phyloP scores from a whole-genome alignment of 371 early-diverging fungal species.

The Mortierella sp. region DNA sequence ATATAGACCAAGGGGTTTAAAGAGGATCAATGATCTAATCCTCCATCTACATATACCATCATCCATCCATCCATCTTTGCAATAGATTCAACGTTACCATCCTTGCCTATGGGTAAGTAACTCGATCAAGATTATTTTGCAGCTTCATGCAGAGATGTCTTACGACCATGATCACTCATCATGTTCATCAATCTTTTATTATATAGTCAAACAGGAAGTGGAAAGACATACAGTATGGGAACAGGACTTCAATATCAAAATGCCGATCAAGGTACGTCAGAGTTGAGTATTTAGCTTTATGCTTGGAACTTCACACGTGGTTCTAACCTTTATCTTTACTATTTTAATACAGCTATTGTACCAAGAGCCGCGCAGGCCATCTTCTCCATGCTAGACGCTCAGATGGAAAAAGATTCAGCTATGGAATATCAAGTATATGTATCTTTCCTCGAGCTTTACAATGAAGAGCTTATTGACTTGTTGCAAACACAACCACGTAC shows the following conservation, averaged over 20 bases:
- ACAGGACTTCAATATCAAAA: constrained; percentile 68
- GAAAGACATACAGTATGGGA: constrained; percentile 97
- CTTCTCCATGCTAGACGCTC: constrained; percentile 60
- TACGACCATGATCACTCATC: constrained; percentile 11
- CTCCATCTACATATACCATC: not conserved
- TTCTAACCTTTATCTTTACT: not conserved
- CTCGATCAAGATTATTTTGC: constrained; percentile 5
- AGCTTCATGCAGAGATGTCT: constrained; percentile 5
- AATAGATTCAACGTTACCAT: constrained; percentile 88
- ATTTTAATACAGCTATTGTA: constrained; percentile 76
- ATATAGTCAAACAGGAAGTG: constrained; percentile 67
- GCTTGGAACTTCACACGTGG: too few relatives aligned
- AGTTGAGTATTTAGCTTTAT: too few relatives aligned
- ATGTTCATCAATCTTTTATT: not conserved
- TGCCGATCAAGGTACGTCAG: constrained; percentile 43
- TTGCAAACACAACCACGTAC: constrained; percentile 67
- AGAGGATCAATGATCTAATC: not conserved
- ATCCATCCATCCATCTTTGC: too few relatives aligned
- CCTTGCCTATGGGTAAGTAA: constrained; percentile 94
- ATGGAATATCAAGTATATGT: constrained; percentile 73
- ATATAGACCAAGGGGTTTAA: too few relatives aligned
- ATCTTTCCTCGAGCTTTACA: constrained; percentile 96
- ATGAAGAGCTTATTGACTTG: constrained; percentile 95
- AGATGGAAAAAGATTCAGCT: constrained; percentile 52
- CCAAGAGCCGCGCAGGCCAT: constrained; percentile 86